Conservation (phyloP, 73 alveolate genomes). For the Blepharisma japonicum region DNA sequence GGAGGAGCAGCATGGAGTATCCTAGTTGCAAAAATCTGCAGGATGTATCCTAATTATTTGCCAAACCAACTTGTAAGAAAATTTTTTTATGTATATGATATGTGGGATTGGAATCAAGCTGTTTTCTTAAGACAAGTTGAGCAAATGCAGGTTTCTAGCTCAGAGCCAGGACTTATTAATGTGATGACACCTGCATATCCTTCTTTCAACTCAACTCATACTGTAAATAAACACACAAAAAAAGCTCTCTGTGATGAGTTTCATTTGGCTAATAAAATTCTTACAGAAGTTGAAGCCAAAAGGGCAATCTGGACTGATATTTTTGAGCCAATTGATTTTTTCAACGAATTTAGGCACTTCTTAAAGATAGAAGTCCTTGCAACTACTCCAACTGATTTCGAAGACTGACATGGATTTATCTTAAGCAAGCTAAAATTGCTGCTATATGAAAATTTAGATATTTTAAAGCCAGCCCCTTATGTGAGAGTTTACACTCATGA, state of each 20-base stretch:
- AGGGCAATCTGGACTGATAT: constrained; percentile 66
- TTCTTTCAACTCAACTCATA: constrained; percentile 77
- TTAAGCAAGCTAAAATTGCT: background rate
- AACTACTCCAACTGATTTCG: constrained; percentile 31
- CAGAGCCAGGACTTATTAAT: constrained; percentile 57
- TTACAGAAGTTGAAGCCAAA: constrained; percentile 46
- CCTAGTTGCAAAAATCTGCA: constrained; percentile 83
- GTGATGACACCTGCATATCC: constrained; percentile 94
- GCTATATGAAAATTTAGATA: background rate
- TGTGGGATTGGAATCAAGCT: constrained; percentile 91
- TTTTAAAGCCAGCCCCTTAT: background rate
- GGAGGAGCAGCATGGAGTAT: constrained; percentile 96
- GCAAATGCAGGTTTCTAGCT: background rate
- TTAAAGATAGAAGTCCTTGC: constrained; percentile 72
- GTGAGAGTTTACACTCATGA: background rate
- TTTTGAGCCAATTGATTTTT: constrained; percentile 70
- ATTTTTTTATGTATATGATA: constrained; percentile 68
- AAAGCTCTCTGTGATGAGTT: constrained; percentile 74
- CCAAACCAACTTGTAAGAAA: constrained; percentile 74
- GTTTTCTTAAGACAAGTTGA: constrained; percentile 65
- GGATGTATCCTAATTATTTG: constrained; percentile 67
- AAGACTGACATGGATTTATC: constrained; percentile 50
- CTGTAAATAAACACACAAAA: constrained; percentile 67
- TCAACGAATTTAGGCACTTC: constrained; percentile 62
- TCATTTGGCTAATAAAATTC: constrained; percentile 54